Percentiles rank a stretch among this genome's conserved stretches.
Evolutionary conservation across 164 flowering plant genomes (phyloP).

Genomic region (Tetrastigma voinierianum): DNA sequence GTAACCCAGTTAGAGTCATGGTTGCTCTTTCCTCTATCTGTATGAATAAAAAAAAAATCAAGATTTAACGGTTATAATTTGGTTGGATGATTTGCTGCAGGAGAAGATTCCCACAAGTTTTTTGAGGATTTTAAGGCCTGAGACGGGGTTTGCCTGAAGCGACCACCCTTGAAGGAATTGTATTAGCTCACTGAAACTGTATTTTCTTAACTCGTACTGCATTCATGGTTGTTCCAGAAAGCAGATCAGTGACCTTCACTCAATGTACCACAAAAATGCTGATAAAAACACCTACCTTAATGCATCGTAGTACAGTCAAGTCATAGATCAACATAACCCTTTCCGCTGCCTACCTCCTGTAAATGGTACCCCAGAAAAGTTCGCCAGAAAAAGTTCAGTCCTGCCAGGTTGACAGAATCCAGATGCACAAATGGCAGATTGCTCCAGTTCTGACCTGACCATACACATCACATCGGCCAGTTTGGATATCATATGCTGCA

Average conservation of each 20-base stretch:
- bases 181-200: too few species aligned
- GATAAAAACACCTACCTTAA: conserved; percentile 58
- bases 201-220: background rate
- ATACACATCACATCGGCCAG: conserved; percentile 88
- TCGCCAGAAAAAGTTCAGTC: conserved; percentile 10
- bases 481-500: conserved; percentile 96
- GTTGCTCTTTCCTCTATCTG: too few species aligned
- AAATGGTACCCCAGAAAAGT: conserved; percentile 10
- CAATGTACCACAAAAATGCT: background rate
- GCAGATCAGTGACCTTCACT: background rate
- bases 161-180: too few species aligned
- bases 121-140: too few species aligned
- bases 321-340: conserved; percentile 95
- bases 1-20: too few species aligned
- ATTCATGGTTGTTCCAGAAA: background rate
- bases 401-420: background rate
- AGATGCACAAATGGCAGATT: background rate
- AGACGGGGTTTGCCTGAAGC: too few species aligned
- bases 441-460: conserved; percentile 76
- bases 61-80: too few species aligned
- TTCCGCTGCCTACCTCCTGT: conserved; percentile 76
- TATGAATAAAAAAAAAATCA: too few species aligned
- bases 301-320: conserved; percentile 96
- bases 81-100: too few species aligned
- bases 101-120: too few species aligned